These are phyloP conservation scores for Harrya chromipes DNA, from an alignment of 768 basidiomycete species.

Conservation along the genomic window DNA sequence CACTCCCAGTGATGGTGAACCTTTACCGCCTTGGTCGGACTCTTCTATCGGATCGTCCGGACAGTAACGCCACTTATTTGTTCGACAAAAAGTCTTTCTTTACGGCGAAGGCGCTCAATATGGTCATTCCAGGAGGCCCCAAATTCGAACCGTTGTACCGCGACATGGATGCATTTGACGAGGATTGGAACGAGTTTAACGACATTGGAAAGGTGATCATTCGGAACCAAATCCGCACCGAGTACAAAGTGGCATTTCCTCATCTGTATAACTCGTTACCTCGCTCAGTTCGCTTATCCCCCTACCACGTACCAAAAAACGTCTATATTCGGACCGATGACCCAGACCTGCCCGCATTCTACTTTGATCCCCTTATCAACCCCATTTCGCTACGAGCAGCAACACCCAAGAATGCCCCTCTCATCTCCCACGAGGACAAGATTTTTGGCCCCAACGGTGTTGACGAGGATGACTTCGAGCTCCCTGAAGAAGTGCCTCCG, in stretches of 20 bases:
- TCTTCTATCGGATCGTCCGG: slow-evolving; percentile 88
- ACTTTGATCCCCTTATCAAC: slow-evolving; percentile 98
- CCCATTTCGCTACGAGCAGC: slow-evolving; percentile 91
- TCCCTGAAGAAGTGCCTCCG: slow-evolving; percentile 73
- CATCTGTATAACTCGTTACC: slow-evolving; percentile 98
- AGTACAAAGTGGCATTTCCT: slow-evolving; percentile 99
- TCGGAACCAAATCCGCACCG: slow-evolving; percentile 95
- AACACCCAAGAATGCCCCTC: slow-evolving; percentile 75
- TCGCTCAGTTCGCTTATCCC: slow-evolving; percentile 86
- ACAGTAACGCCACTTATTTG: slow-evolving; percentile 86
- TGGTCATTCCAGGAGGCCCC: slow-evolving; percentile 97
- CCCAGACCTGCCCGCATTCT: slow-evolving; percentile 98
- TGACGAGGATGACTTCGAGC: slow-evolving; percentile 84
- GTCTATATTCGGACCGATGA: slow-evolving; percentile 99
- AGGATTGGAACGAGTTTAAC: slow-evolving; percentile 99
- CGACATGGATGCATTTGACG: slow-evolving; percentile 96
- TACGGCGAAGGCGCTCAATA: slow-evolving; percentile 94
- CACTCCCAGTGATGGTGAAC: slow-evolving; percentile 95
- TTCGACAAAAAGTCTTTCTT: slow-evolving; percentile 99
- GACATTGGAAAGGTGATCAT: slow-evolving; percentile 99
- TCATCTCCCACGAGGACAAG: slow-evolving; percentile 86
- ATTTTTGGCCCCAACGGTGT: slow-evolving; percentile 86
- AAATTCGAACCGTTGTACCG: slow-evolving; percentile 97
- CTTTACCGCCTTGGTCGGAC: slow-evolving; percentile 94
- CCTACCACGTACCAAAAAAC: slow-evolving; percentile 93